These are phyloP conservation scores for Heterobasidion irregulare DNA, from an alignment of 1,284 basidiomycete species.

Conservation along the genomic window DNA sequence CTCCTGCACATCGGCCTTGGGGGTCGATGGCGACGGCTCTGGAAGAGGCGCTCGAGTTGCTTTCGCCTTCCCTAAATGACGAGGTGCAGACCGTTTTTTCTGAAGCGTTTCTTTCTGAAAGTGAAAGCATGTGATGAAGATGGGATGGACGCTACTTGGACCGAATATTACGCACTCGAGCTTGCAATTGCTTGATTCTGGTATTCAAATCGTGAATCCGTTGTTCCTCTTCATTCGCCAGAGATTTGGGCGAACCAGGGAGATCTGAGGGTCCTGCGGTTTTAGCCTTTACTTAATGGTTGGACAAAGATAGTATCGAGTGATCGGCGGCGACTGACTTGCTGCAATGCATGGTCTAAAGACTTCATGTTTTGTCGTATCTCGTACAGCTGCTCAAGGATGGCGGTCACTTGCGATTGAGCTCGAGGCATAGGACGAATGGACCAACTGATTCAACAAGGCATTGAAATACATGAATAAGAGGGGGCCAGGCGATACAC, in stretches of 20 bases:
- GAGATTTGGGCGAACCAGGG: constrained; percentile 29
- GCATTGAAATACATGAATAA: neutral
- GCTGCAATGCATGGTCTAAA: constrained; percentile 39
- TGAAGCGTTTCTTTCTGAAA: constrained; percentile 35
- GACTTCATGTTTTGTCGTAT: constrained; percentile 43
- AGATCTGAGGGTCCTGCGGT: constrained; percentile 20
- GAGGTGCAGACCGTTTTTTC: constrained; percentile 15
- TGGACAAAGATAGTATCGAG: constrained; percentile 1
- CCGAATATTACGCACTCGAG: constrained; percentile 26
- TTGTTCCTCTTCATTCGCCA: constrained; percentile 47
- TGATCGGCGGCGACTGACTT: constrained; percentile 33
- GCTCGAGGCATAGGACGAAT: constrained; percentile 69
- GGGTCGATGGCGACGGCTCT: constrained; percentile 13
- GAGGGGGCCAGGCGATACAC: neutral
- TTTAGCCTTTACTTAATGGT: constrained; percentile 22
- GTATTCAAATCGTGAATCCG: constrained; percentile 45
- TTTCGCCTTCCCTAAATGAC: neutral
- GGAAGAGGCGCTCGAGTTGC: constrained; percentile 12
- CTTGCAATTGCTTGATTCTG: constrained; percentile 43
- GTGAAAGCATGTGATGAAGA: neutral
- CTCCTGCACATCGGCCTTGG: constrained; percentile 28
- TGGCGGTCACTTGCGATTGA: constrained; percentile 41
- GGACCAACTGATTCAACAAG: constrained; percentile 33
- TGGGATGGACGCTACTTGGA: neutral
- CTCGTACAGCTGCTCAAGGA: constrained; percentile 44